Evolutionary conservation across 192 early-diverging fungal genomes (phyloP).

Genomic region (Coemansia sp.): DNA sequence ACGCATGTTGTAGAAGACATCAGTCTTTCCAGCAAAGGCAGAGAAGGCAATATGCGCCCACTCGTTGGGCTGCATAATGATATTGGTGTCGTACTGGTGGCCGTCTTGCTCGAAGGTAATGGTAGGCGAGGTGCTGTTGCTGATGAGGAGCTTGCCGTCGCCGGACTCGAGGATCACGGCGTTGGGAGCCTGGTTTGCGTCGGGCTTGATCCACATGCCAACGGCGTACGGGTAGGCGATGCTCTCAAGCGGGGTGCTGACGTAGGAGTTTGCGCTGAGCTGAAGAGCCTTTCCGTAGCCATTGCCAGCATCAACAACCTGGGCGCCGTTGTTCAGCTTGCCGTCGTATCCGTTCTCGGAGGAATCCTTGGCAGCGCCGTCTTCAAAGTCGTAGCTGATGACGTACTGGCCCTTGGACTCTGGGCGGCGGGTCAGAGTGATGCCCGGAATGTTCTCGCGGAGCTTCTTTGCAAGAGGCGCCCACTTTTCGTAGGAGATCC

Average conservation of each 20-base stretch:
- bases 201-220: conserved; percentile 49
- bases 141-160: conserved; percentile 40
- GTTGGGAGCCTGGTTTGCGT: conserved; percentile 29
- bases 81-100: conserved; percentile 42
- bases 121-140: conserved; percentile 31
- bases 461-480: conserved; percentile 51
- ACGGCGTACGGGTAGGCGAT: conserved; percentile 45
- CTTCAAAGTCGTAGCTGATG: conserved; percentile 46
- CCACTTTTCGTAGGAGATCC: conserved; percentile 40
- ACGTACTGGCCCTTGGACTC: conserved; percentile 40
- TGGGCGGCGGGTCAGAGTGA: conserved; percentile 37
- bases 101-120: conserved; percentile 46
- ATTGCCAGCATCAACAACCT: conserved; percentile 36
- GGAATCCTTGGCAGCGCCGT: conserved; percentile 30
- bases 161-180: conserved; percentile 42
- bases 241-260: conserved; percentile 40
- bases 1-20: conserved; percentile 44
- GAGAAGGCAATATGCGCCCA: conserved; percentile 50
- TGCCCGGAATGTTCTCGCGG: conserved; percentile 49
- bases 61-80: conserved; percentile 26
- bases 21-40: conserved; percentile 29
- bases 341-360: conserved; percentile 49
- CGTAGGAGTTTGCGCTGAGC: conserved; percentile 31
- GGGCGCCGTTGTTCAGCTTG: conserved; percentile 46
- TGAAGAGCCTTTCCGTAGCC: conserved; percentile 45